Percentiles rank a stretch among this genome's conserved stretches.
Conservation (phyloP, 2,329 filamentous ascomycete species). For the Davidsoniella australis region DNA sequence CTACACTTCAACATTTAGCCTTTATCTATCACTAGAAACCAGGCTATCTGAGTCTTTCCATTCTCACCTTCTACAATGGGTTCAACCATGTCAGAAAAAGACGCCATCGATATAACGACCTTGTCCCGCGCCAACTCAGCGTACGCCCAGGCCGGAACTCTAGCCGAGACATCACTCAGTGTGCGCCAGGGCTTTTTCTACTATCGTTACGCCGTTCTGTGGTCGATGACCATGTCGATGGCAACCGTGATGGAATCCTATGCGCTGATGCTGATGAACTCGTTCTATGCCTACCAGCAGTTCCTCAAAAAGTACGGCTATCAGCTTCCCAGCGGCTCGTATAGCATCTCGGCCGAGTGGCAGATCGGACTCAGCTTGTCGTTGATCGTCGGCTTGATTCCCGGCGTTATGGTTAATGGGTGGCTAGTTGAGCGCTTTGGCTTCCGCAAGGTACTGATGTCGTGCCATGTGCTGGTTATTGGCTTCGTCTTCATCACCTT, state of each 20-base stretch:
- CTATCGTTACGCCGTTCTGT: constrained; percentile 21
- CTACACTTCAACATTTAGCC: too few species aligned
- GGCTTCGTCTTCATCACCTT: constrained; percentile 20
- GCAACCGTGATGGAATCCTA: constrained; percentile 25
- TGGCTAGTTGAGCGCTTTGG: constrained; percentile 15
- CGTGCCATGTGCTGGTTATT: constrained; percentile 17
- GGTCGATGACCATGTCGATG: constrained; percentile 23
- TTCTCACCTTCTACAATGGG: too few species aligned
- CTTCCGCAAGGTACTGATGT: constrained; percentile 32
- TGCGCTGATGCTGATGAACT: constrained; percentile 16
- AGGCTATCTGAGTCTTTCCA: too few species aligned
- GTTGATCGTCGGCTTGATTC: constrained; percentile 13
- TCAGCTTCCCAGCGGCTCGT: constrained; percentile 14
- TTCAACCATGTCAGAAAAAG: too few species aligned
- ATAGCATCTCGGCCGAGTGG: constrained; percentile 14
- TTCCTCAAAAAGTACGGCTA: constrained; percentile 16
- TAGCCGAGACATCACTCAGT: too few species aligned
- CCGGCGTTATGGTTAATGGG: constrained; percentile 15
- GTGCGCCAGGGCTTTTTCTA: not conserved
- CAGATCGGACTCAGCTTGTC: constrained; percentile 13
- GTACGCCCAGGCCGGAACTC: too few species aligned
- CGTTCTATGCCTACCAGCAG: constrained; percentile 16
- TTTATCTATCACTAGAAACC: too few species aligned
- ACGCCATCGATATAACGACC: too few species aligned
- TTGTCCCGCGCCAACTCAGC: too few species aligned